Base-by-base conservation (phyloP, 148 eudicot species). In the Amaranthus palmeri region DNA sequence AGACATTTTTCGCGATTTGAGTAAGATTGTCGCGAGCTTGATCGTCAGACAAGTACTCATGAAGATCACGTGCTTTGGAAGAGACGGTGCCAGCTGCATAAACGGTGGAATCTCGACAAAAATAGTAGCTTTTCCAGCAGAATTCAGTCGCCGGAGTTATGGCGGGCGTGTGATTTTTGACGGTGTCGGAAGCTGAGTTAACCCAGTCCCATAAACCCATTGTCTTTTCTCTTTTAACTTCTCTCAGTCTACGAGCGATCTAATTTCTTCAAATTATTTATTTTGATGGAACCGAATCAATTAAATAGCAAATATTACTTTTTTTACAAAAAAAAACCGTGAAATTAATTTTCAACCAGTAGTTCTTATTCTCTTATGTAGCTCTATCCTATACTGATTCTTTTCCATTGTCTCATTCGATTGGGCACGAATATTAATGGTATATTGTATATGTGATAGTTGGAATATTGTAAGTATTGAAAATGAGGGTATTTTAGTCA, bases 11-110 rank as follows among this genome's bases (percentile, higher is more conserved):
- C 57, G 75, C 80, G 40, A 77, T 9, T n/a, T 67, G 60, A 13
- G 64, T 17, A 36, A 58, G 25, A 41, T 71, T 61, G 14, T 69
- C 59, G 4, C 79, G 79, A 65, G 57, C 67, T 65, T 77, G 80
- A 77, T 77, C 75, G 55, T 77, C 80, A 40, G 72, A 77, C 43
- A 71, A 17, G 36, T 52, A 65, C 7, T 10, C 71, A 60, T 77
- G 71, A 9, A 66, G 8, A 14, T 41, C 75, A 58, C 80, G 75
- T 60, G 80, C 75, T 65, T 65, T 71, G 61, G 70, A 36, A 6
- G 65, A 63, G 7, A 67, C 78, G 69, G 68, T 68, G 41, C 43
- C 64, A 49, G 17, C 68, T 15, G 41, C 65, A 42, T 55, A 49
- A 13, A 47, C 54, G 53, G 75, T 61, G 11, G 75, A 42, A 10